Percentiles rank a stretch among this genome's conserved stretches.
These are phyloP conservation scores for Suillus clintonianus DNA, from an alignment of 768 basidiomycete genomes.

Conservation along the genomic window DNA sequence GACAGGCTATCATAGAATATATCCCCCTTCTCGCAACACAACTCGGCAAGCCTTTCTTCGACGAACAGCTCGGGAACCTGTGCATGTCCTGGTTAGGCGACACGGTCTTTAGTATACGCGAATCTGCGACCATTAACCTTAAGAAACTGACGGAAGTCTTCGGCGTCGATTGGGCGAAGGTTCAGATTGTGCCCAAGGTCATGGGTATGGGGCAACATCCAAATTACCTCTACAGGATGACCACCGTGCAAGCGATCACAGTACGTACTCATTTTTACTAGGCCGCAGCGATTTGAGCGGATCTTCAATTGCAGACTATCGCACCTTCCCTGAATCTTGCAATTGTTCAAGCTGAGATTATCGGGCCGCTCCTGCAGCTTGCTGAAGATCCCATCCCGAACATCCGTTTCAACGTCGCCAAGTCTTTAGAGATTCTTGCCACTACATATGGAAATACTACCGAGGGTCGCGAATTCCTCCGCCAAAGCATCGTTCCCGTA, in stretches of 20 bases:
- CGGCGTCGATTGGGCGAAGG: constrained; percentile 95
- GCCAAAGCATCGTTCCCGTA: constrained; percentile 75
- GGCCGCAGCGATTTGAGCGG: not conserved
- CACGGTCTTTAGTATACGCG: constrained; percentile 96
- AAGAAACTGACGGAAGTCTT: constrained; percentile 98
- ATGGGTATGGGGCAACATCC: constrained; percentile 96
- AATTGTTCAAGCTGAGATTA: constrained; percentile 81
- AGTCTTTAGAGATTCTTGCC: constrained; percentile 89
- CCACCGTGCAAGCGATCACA: constrained; percentile 97
- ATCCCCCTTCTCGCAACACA: constrained; percentile 99
- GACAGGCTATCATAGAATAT: constrained; percentile 99
- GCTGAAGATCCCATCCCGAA: constrained; percentile 94
- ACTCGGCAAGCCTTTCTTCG: constrained; percentile 94
- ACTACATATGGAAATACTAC: constrained; percentile 58
- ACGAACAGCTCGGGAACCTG: constrained; percentile 93
- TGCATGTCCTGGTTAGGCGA: constrained; percentile 99
- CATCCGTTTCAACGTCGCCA: constrained; percentile 98
- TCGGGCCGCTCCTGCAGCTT: constrained; percentile 80
- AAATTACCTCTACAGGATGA: constrained; percentile 98
- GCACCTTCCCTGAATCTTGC: constrained; percentile 84
- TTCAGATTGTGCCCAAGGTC: constrained; percentile 94
- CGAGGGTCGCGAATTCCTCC: constrained; percentile 76
- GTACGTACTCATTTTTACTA: constrained; percentile 46
- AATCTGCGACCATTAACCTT: constrained; percentile 96
- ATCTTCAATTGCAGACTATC: constrained; percentile 72